Base-by-base conservation (phyloP, 768 basidiomycete species). In the Serpula lacrymans region DNA sequence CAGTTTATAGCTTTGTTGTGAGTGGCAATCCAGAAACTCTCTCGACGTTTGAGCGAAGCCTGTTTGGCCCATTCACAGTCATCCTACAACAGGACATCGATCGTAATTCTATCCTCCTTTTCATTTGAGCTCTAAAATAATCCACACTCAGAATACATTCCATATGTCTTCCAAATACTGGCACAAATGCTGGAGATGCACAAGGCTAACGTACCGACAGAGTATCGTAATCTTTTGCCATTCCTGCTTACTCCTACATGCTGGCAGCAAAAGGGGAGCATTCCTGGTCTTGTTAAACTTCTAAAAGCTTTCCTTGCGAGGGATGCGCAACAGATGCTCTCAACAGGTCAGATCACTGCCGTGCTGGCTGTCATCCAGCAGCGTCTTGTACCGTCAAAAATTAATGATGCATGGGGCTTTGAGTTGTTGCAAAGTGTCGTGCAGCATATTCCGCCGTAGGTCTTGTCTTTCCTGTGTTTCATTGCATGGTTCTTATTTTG, bases 141-240 rank as follows among this genome's bases (percentile, higher is more conserved):
- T 47, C 16, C 42, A 11, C 24, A 20, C 17, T 3, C 61, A 93
- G 95, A 97, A 68, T 98, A 96, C 57, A 84, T 98, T 34, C 95
- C 96, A 4, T 99, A 96, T 59, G 87, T 88, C 40, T 97, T 98
- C 74, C 96, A 99, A 57, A 78, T 99, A 50, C 80, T 97, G 32
- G 86, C 93, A 0, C 96, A 98, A 55, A 92, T 99, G 75, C 83
- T 99, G 22, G 86, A 92, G 47, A 67, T 90, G 3, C 93, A 95
- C 50, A 65, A 59, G 2, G 54, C 60, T 2, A 69, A 72, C 6
- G 70, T 94, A 2, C 92, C 95, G 1, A 63, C 69, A 1, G 77
- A 84, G 41, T 99, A 97, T 65, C 81, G 82, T 20, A 67, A 72
- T 21, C 70, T 98, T 7, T 74, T 97, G 5, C 84, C 82, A 0